phyloP scores from a whole-genome alignment of 305 asterid species.

The Fraxinus dipetala region DNA sequence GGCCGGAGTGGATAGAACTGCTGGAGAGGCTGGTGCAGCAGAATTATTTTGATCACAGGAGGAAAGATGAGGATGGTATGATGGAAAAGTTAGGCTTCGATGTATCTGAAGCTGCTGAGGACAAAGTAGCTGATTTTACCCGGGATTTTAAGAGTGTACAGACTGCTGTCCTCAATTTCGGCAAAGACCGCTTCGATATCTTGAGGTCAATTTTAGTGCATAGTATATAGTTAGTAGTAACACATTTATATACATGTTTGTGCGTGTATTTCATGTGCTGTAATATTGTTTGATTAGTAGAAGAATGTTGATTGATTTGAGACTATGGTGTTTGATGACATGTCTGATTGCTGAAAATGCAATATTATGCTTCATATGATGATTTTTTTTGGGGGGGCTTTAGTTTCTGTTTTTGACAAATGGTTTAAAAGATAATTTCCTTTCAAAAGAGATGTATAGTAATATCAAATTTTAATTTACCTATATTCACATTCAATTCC shows the following conservation, averaged over 20 bases:
- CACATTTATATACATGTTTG: constrained; percentile 11
- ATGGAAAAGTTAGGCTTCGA: constrained; percentile 65
- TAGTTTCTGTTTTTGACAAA: background rate
- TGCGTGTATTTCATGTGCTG: background rate
- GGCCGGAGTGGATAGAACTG: constrained; percentile 91
- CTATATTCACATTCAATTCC: background rate
- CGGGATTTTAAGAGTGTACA: constrained; percentile 76
- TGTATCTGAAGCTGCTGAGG: constrained; percentile 43
- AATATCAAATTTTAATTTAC: background rate
- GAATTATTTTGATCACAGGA: constrained; percentile 83
- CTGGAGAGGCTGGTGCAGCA: constrained; percentile 91
- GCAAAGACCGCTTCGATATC: constrained; percentile 86
- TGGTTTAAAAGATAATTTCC: background rate
- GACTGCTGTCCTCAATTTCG: constrained; percentile 71
- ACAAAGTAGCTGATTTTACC: constrained; percentile 52
- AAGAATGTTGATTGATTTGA: constrained; percentile 1
- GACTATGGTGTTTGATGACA: constrained; percentile 28
- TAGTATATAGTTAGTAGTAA: background rate
- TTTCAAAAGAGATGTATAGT: background rate
- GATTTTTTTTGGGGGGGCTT: background rate
- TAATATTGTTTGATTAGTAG: constrained; percentile 4
- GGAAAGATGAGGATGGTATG: constrained; percentile 90
- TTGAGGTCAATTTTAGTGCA: constrained; percentile 47
- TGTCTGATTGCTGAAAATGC: constrained; percentile 13
- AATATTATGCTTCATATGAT: background rate